These are phyloP conservation scores for Syzygium malaccense DNA, from an alignment of 441 rosid genomes.

Conservation along the genomic window DNA sequence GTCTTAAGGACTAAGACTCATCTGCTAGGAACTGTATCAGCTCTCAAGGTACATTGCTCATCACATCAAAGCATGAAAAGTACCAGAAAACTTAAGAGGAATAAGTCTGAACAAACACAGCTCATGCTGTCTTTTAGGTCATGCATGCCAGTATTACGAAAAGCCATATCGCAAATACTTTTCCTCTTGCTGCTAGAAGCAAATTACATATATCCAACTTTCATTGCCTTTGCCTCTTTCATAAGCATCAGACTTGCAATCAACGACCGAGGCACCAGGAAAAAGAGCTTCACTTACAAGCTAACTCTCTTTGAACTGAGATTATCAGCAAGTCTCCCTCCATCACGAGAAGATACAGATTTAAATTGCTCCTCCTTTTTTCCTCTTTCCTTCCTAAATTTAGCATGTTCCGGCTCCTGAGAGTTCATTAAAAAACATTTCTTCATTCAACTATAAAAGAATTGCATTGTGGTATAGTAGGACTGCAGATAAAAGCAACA, in stretches of 20 bases:
- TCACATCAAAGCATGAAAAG: not conserved
- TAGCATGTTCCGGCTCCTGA: slow-evolving; percentile 57
- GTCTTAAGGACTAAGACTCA: not conserved
- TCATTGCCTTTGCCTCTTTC: not conserved
- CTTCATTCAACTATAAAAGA: not conserved
- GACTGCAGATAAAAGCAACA: not conserved
- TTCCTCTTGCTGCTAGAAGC: not conserved
- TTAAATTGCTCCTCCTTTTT: slow-evolving; percentile 19
- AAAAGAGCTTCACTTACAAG: slow-evolving; percentile 27
- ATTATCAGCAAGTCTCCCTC: slow-evolving; percentile 10
- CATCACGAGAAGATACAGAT: slow-evolving; percentile 6
- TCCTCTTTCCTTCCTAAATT: slow-evolving; percentile 41
- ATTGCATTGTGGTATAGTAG: not conserved
- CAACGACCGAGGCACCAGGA: not conserved
- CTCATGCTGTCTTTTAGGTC: not conserved
- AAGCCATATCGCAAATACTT: not conserved
- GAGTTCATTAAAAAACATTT: not conserved
- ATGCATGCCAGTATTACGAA: not conserved
- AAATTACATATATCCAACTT: not conserved
- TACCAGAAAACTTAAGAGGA: not conserved
- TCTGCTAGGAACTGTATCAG: not conserved
- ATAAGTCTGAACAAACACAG: not conserved
- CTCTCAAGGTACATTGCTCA: not conserved
- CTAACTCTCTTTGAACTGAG: slow-evolving; percentile 10
- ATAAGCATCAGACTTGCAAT: not conserved